Percentiles rank a stretch among this genome's conserved stretches.
Conservation (phyloP, 495 filamentous ascomycete genomes). For the Aspergillus carlsbadensis region DNA sequence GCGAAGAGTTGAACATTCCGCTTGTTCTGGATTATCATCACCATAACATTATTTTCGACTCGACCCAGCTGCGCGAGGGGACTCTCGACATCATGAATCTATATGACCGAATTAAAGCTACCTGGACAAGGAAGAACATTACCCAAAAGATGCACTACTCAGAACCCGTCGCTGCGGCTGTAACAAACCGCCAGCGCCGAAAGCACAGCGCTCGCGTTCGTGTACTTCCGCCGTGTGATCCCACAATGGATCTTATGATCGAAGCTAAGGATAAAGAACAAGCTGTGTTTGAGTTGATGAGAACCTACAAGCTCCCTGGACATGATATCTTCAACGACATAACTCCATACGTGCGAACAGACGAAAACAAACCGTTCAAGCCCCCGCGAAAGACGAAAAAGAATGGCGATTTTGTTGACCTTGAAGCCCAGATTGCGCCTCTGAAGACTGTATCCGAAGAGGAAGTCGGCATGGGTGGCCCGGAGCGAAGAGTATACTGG, state of each 20-base stretch:
- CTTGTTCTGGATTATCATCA: slow-evolving; percentile 93
- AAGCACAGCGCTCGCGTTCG: slow-evolving; percentile 80
- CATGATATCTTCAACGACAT: slow-evolving; percentile 75
- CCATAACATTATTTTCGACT: slow-evolving; percentile 89
- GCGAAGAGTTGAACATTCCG: slow-evolving; percentile 90
- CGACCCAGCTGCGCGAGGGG: slow-evolving; percentile 71
- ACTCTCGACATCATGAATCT: slow-evolving; percentile 76
- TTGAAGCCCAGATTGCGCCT: slow-evolving; percentile 46
- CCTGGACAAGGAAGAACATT: slow-evolving; percentile 84
- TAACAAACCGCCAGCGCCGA: slow-evolving; percentile 71
- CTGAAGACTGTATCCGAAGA: slow-evolving; percentile 54
- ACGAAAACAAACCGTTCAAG: slow-evolving; percentile 68
- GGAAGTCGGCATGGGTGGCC: slow-evolving; percentile 86
- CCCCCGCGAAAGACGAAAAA: slow-evolving; percentile 49
- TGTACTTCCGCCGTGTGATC: slow-evolving; percentile 76
- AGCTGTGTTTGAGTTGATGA: slow-evolving; percentile 92
- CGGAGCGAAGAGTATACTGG: slow-evolving; percentile 88
- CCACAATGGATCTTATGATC: slow-evolving; percentile 93
- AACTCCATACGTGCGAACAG: slow-evolving; percentile 69
- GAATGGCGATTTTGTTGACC: slow-evolving; percentile 50
- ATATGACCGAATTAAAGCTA: slow-evolving; percentile 72
- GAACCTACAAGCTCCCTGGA: slow-evolving; percentile 77
- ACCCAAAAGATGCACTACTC: slow-evolving; percentile 97
- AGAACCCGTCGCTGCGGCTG: slow-evolving; percentile 70
- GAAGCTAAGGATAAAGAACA: slow-evolving; percentile 99